phyloP scores from a whole-genome alignment of 129 eudicot species.

The Ambrosia artemisiifolia region DNA sequence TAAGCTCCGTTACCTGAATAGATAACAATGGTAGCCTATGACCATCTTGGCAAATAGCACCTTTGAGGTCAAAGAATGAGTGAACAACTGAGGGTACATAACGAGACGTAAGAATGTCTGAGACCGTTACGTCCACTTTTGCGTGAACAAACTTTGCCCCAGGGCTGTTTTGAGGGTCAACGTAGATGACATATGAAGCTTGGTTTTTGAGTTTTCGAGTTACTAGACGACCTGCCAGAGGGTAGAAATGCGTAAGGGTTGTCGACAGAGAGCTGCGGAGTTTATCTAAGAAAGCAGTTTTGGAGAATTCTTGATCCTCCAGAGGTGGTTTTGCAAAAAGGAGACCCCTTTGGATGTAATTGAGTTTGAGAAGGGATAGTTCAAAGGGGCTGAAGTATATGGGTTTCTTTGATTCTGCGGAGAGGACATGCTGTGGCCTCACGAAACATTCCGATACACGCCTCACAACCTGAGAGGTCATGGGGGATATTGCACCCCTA shows the following conservation, averaged over 20 bases:
- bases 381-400: conserved; percentile 30
- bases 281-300: conserved; percentile 16
- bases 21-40: conserved; percentile 35
- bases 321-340: conserved; percentile 26
- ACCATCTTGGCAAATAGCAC: conserved; percentile 31
- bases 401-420: not conserved
- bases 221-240: conserved; percentile 47
- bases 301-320: conserved; percentile 9
- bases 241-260: conserved; percentile 41
- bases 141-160: conserved; percentile 52
- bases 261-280: conserved; percentile 36
- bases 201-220: conserved; percentile 19
- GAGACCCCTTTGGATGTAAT: conserved; percentile 33
- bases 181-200: conserved; percentile 22
- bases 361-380: not conserved
- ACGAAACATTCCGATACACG: conserved; percentile 13
- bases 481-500: not conserved
- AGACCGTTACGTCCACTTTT: not conserved
- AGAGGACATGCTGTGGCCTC: not conserved
- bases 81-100: no score
- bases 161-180: conserved; percentile 18
- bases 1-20: conserved; percentile 53
- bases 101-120: conserved; percentile 26
- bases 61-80: conserved; percentile 45
- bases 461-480: not conserved